These are phyloP conservation scores for Pichia sporocuriosa DNA, from an alignment of 805 yeast genomes.

Conservation along the genomic window DNA sequence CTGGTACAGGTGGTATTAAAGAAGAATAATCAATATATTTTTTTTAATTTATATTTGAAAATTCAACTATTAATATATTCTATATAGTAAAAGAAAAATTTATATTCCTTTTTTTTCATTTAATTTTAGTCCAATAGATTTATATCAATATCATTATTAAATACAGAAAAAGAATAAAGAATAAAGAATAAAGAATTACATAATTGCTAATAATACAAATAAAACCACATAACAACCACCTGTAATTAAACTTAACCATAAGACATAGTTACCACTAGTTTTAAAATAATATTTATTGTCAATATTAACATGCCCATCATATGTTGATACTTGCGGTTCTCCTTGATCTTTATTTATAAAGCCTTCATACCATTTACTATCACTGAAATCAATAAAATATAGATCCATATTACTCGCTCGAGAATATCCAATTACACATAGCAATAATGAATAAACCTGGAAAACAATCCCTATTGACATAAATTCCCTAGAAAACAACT, in stretches of 20 bases:
- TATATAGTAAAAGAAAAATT: conserved; percentile 80
- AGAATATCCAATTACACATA: conserved; percentile 34
- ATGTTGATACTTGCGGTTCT: no score
- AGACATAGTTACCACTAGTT: conserved; percentile 57
- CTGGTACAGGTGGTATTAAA: conserved; percentile 85
- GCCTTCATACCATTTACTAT: conserved; percentile 19
- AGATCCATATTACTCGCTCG: conserved; percentile 28
- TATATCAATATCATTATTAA: neutral
- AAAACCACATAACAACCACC: conserved; percentile 44
- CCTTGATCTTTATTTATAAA: conserved; percentile 10
- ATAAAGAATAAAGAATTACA: conserved; percentile 22
- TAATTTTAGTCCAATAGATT: neutral
- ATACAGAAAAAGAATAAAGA: neutral
- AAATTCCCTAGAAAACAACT: conserved; percentile 57
- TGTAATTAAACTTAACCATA: conserved; percentile 46
- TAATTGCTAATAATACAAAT: conserved; percentile 41
- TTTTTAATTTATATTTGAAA: no score
- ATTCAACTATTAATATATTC: conserved; percentile 72
- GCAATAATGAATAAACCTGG: conserved; percentile 49
- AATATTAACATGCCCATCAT: conserved; percentile 6
- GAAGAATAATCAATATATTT: conserved; percentile 48
- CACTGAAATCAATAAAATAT: conserved; percentile 25
- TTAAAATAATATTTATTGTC: conserved; percentile 34
- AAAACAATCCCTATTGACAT: conserved; percentile 61
- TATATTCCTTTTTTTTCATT: neutral